Base-by-base conservation (phyloP, 495 filamentous ascomycete species). In the Clavariopsis aquatica region DNA sequence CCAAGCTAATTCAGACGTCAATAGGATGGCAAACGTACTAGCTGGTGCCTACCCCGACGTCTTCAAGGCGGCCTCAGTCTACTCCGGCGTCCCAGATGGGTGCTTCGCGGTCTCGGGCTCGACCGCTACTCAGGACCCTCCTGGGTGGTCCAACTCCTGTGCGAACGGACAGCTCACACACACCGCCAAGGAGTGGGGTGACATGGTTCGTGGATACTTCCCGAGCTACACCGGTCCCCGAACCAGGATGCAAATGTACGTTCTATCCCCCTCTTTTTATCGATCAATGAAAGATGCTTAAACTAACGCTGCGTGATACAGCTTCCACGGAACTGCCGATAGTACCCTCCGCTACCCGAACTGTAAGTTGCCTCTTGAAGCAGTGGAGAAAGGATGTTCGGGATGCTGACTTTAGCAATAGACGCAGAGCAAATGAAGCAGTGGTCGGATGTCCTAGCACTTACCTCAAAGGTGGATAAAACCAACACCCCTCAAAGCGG, bases 61-160 rank as follows among this genome's bases (percentile, higher is more conserved):
- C 20, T 85, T 85, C 69, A 78, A 80, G 45, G 84, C 83, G 2
- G 82, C 77, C 10, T 78, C 77, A 7, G 84, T 76, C 36, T 87
- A 85, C 72, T 73, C 81, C 7, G 85, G 85, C n/a, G 84, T 88
- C 1, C 76, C 85, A 17, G 83, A 80, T 27, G 85, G 84, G 2
- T 87, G 85, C 75, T 87, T 85, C 71, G 12, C 20, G 1, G 70
- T 56, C 49, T 4, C 41, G 15, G 26, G 52, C 62, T 74, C 62
- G 68, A 76, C 54, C 73, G 76, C 54, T 69, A 76, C 38, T 67
- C 76, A 75, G 5, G 73, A 73, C 20, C 49, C 59, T 1, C 59
- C 59, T 1, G 59, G 59, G 31, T 85, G 83, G 79, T 80, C 82
- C 76, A 76, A 78, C 65, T 80, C 79, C n/a, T 85, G 83, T 66